These are phyloP conservation scores for Baudoinia panamericana DNA, from an alignment of 495 filamentous ascomycete genomes.

Conservation along the genomic window DNA sequence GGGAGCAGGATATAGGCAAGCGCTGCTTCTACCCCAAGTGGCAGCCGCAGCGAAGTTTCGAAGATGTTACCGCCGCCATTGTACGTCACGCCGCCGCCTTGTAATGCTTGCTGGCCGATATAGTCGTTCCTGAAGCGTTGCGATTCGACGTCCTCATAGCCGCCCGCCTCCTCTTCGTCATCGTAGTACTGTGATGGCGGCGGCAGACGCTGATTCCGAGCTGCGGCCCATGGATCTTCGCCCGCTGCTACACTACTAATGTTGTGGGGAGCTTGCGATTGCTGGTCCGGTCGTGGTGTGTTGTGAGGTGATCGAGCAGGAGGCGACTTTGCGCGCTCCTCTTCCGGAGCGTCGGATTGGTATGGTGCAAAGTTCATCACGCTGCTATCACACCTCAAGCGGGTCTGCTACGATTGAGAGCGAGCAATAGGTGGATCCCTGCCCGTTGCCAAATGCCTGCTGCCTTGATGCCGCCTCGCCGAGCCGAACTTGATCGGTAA, in stretches of 20 bases:
- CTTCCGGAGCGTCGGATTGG: slow-evolving; percentile 74
- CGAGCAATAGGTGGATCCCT: too few species aligned
- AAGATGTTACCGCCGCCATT: slow-evolving; percentile 40
- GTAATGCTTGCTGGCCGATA: slow-evolving; percentile 22
- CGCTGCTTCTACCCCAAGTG: slow-evolving; percentile 71
- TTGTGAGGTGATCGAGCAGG: slow-evolving; percentile 37
- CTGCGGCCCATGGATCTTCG: slow-evolving; percentile 18
- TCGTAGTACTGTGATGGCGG: slow-evolving; percentile 21
- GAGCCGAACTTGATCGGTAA: too few species aligned
- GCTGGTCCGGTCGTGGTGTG: slow-evolving; percentile 41
- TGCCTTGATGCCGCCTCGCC: too few species aligned
- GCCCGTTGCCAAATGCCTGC: too few species aligned
- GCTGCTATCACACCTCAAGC: too few species aligned
- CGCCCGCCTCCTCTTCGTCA: slow-evolving; percentile 9
- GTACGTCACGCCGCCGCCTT: slow-evolving; percentile 24
- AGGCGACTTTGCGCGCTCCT: slow-evolving; percentile 55
- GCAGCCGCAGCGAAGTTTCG: slow-evolving; percentile 55
- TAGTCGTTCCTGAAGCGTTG: slow-evolving; percentile 18
- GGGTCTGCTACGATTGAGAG: too few species aligned
- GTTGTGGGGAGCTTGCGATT: slow-evolving; percentile 24
- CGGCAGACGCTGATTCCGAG: slow-evolving; percentile 17
- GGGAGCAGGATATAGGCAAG: slow-evolving; percentile 80
- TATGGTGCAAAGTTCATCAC: slow-evolving; percentile 92
- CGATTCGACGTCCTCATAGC: slow-evolving; percentile 15
- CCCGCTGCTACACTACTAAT: slow-evolving; percentile 20